Percentiles rank a stretch among this genome's conserved stretches.
Conservation (phyloP, 2,329 filamentous ascomycete species). For the Alternaria burnsii region DNA sequence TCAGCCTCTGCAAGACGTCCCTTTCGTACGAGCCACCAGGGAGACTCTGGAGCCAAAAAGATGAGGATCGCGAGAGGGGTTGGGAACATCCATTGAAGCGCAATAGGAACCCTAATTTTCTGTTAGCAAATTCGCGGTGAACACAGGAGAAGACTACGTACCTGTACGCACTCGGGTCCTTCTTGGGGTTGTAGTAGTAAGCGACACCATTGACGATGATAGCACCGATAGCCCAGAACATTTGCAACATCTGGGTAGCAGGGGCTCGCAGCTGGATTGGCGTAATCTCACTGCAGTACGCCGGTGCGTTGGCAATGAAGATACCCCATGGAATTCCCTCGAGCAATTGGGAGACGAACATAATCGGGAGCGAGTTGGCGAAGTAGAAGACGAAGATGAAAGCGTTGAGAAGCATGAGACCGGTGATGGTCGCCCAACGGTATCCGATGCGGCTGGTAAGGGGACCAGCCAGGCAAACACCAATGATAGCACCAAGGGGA, state of each 20-base stretch:
- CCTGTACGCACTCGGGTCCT: constrained; percentile 28
- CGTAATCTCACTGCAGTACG: constrained; percentile 69
- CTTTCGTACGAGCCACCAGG: constrained; percentile 60
- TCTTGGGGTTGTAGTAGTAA: constrained; percentile 59
- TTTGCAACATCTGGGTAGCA: constrained; percentile 69
- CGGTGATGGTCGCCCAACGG: constrained; percentile 65
- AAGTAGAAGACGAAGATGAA: constrained; percentile 70
- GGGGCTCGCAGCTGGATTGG: constrained; percentile 66
- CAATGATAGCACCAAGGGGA: constrained; percentile 67
- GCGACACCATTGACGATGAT: constrained; percentile 68
- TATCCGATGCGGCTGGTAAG: constrained; percentile 67
- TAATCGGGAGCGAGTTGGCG: constrained; percentile 56
- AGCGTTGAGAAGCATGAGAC: constrained; percentile 65
- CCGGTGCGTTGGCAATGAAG: constrained; percentile 71
- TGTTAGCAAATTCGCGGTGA: constrained; percentile 14
- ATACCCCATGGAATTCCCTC: constrained; percentile 72
- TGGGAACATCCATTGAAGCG: constrained; percentile 57
- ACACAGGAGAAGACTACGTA: constrained; percentile 10
- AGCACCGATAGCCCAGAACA: constrained; percentile 70
- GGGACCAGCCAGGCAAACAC: constrained; percentile 68
- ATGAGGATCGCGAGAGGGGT: constrained; percentile 55
- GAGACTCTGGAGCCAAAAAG: constrained; percentile 62
- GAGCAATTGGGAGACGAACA: constrained; percentile 65
- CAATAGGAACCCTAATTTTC: constrained; percentile 36
- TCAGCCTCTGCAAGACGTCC: constrained; percentile 54